A percentile compares a stretch with the other conserved stretches of the same genome.
Evolutionary conservation across 495 filamentous ascomycete genomes (phyloP).

Genomic region (Cercophora samala): DNA sequence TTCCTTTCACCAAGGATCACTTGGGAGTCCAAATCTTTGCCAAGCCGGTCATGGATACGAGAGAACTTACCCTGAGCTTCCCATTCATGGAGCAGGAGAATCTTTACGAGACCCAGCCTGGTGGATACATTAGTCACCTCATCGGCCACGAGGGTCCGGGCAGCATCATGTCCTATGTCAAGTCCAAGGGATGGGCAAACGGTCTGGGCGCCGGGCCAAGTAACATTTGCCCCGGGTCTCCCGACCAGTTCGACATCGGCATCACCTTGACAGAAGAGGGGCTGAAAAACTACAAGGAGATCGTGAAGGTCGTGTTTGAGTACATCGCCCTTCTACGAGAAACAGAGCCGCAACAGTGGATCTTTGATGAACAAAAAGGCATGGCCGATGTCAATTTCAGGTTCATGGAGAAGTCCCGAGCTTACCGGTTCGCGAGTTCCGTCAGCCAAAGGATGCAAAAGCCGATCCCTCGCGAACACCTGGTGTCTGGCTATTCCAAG

Average conservation of each 20-base stretch:
- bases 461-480: conserved; percentile 75
- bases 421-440: conserved; percentile 80
- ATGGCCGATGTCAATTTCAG: conserved; percentile 90
- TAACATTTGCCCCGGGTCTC: conserved; percentile 75
- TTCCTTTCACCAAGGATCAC: conserved; percentile 63
- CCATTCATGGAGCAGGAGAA: conserved; percentile 86
- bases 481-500: conserved; percentile 69
- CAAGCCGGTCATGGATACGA: conserved; percentile 93
- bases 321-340: conserved; percentile 88
- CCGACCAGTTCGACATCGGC: conserved; percentile 71
- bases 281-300: conserved; percentile 76
- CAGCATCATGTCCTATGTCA: conserved; percentile 92
- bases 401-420: conserved; percentile 88
- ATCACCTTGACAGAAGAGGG: conserved; percentile 82
- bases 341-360: conserved; percentile 82
- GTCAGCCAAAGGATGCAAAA: conserved; percentile 86
- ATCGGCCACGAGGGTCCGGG: conserved; percentile 97
- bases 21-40: conserved; percentile 82
- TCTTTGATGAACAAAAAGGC: conserved; percentile 84
- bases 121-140: conserved; percentile 85
- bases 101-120: conserved; percentile 77
- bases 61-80: conserved; percentile 81
- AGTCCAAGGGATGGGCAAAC: conserved; percentile 94
- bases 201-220: conserved; percentile 74
- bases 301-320: conserved; percentile 85